These are phyloP conservation scores for Tolypocladium nubicola DNA, from an alignment of 2,329 filamentous ascomycete genomes.

Conservation along the genomic window DNA sequence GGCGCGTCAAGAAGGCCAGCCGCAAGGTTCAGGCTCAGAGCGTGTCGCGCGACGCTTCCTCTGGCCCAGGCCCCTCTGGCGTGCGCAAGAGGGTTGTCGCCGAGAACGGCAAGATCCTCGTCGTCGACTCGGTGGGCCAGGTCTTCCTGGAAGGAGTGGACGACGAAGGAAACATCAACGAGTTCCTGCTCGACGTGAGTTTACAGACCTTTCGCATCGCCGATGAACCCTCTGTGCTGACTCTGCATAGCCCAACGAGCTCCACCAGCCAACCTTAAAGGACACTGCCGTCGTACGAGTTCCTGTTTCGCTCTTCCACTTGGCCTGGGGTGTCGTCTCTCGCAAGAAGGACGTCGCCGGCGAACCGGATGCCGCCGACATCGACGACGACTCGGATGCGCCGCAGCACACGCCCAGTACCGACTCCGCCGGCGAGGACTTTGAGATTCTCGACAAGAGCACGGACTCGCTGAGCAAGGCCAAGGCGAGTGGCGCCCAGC, in stretches of 20 bases:
- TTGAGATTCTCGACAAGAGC: conserved; percentile 53
- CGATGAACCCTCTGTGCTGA: conserved; percentile 6
- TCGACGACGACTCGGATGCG: conserved; percentile 36
- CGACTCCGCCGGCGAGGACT: conserved; percentile 49
- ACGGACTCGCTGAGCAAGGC: conserved; percentile 41
- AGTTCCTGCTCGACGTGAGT: conserved; percentile 82
- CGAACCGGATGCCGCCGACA: conserved; percentile 27
- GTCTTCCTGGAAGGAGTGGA: conserved; percentile 92
- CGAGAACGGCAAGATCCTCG: conserved; percentile 88
- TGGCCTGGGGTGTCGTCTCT: conserved; percentile 27
- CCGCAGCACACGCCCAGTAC: conserved; percentile 43
- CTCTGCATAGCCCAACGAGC: conserved; percentile 58
- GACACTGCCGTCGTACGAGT: conserved; percentile 78
- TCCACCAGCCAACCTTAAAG: conserved; percentile 62
- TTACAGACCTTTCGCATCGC: not conserved
- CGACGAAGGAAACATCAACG: conserved; percentile 71
- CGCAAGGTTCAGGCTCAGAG: conserved; percentile 24
- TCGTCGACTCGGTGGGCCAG: conserved; percentile 85
- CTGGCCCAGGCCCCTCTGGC: conserved; percentile 50
- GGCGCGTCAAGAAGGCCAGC: conserved; percentile 32
- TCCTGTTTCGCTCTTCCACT: conserved; percentile 61
- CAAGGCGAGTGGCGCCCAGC: conserved; percentile 38
- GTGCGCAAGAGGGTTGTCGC: conserved; percentile 80
- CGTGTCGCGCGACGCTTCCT: conserved; percentile 33
- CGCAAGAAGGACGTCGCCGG: conserved; percentile 25